These are phyloP conservation scores for Zygnema cylindricum DNA, from an alignment of 139 green algal species.

Conservation along the genomic window DNA sequence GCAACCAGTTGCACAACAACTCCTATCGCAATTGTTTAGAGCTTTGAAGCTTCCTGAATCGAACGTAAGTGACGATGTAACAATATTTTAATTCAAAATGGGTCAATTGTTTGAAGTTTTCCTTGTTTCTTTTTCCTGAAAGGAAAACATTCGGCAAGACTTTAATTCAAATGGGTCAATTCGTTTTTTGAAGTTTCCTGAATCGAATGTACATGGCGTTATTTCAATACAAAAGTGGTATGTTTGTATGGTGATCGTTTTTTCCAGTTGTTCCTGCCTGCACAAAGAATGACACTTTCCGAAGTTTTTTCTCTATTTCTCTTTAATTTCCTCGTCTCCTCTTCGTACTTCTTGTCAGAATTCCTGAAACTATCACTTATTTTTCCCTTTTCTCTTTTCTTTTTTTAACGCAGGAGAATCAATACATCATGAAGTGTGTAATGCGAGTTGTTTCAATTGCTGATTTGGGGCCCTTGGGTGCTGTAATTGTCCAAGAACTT, in stretches of 20 bases:
- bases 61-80: constrained; percentile 37
- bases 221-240: too few species aligned
- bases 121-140: too few species aligned
- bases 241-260: too few species aligned
- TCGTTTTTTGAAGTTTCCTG: constrained; percentile 80
- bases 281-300: too few species aligned
- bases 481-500: constrained; percentile 71
- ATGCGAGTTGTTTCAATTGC: constrained; percentile 44
- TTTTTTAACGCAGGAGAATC: constrained; percentile 78
- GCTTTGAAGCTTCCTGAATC: constrained; percentile 84
- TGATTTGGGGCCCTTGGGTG: constrained; percentile 60
- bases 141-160: too few species aligned
- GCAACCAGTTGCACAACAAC: constrained; percentile 65
- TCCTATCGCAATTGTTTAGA: constrained; percentile 87
- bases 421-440: constrained; percentile 87
- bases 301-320: background rate
- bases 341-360: too few species aligned
- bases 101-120: too few species aligned
- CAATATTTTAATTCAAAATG: too few species aligned
- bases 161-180: too few species aligned
- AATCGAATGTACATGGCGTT: constrained; percentile 70
- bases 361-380: background rate
- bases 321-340: background rate
- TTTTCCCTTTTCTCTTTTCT: background rate
- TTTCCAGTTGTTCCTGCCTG: too few species aligned